A percentile compares a stretch with the other conserved stretches of the same genome.
Evolutionary conservation across 495 filamentous ascomycete genomes (phyloP).

Genomic region (Penicillium soppii): DNA sequence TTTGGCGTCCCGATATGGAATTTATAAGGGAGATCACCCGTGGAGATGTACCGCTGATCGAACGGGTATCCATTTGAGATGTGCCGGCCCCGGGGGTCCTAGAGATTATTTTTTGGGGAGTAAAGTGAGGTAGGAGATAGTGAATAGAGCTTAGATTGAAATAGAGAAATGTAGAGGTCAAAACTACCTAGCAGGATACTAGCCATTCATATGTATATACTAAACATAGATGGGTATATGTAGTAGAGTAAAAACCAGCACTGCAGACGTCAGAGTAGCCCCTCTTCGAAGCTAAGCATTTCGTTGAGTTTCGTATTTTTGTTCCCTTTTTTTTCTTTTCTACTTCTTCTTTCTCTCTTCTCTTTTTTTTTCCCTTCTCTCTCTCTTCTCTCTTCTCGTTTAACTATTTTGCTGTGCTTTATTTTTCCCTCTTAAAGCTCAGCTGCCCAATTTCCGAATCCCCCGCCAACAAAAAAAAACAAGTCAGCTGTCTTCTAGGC

Average conservation of each 20-base stretch:
- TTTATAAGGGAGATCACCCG: slow-evolving; percentile 72
- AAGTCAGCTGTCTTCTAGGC: not conserved
- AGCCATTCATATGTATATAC: no score
- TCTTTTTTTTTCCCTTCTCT: slow-evolving; percentile 8
- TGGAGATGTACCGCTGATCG: slow-evolving; percentile 65
- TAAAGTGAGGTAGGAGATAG: no score
- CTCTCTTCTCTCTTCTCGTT: not conserved
- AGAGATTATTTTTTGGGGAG: no score
- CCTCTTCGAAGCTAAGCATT: slow-evolving; percentile 16
- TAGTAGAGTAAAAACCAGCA: not conserved
- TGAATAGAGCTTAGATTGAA: not conserved
- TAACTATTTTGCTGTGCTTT: no score
- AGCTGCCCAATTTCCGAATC: not conserved
- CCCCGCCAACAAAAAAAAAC: not conserved
- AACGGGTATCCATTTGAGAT: slow-evolving; percentile 20
- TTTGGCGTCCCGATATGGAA: slow-evolving; percentile 66
- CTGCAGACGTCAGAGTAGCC: slow-evolving; percentile 6
- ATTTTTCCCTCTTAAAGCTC: no score
- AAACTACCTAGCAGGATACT: no score
- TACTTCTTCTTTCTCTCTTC: slow-evolving; percentile 2
- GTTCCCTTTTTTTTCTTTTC: slow-evolving; percentile 1
- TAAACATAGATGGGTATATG: no score
- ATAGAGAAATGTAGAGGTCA: not conserved
- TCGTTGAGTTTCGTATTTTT: not conserved
- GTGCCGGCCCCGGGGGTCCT: no score